Conservation (phyloP, 2,329 filamentous ascomycete species). For the Cryoendolithus antarcticus region DNA sequence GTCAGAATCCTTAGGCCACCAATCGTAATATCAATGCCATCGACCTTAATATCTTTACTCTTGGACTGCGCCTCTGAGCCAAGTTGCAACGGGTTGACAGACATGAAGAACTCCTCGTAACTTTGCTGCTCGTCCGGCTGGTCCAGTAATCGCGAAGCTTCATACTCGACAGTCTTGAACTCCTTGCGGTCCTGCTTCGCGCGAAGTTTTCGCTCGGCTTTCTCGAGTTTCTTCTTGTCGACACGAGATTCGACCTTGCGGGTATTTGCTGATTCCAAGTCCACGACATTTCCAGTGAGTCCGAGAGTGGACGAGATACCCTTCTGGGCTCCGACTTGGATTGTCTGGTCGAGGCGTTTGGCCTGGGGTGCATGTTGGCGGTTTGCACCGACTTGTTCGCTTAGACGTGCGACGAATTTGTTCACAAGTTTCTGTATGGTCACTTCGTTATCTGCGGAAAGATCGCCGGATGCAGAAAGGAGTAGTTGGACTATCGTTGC, state of each 20-base stretch:
- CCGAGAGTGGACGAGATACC: constrained; percentile 95
- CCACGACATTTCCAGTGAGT: constrained; percentile 69
- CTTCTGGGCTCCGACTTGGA: constrained; percentile 84
- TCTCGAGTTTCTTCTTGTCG: constrained; percentile 97
- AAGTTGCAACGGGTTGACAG: constrained; percentile 89
- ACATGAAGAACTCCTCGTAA: constrained; percentile 99
- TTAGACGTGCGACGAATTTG: constrained; percentile 78
- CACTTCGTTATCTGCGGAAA: constrained; percentile 57
- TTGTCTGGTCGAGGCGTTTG: constrained; percentile 80
- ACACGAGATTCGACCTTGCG: constrained; percentile 96
- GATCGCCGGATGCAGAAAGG: constrained; percentile 80
- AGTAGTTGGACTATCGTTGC: constrained; percentile 72
- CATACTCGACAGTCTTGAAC: constrained; percentile 97
- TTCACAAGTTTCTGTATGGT: constrained; percentile 73
- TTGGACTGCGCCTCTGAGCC: constrained; percentile 58
- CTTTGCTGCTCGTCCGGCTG: constrained; percentile 72
- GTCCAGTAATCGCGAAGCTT: constrained; percentile 80
- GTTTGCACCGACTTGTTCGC: constrained; percentile 56
- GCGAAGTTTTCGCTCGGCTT: constrained; percentile 92
- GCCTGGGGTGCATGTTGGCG: constrained; percentile 62
- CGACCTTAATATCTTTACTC: constrained; percentile 98
- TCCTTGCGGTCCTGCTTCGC: constrained; percentile 97
- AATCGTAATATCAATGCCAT: constrained; percentile 90
- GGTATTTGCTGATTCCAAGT: constrained; percentile 83
- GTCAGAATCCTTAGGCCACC: constrained; percentile 77